Percentiles rank a stretch among this genome's conserved stretches.
Conservation (phyloP, 768 basidiomycete species). For the Russula emetica region DNA sequence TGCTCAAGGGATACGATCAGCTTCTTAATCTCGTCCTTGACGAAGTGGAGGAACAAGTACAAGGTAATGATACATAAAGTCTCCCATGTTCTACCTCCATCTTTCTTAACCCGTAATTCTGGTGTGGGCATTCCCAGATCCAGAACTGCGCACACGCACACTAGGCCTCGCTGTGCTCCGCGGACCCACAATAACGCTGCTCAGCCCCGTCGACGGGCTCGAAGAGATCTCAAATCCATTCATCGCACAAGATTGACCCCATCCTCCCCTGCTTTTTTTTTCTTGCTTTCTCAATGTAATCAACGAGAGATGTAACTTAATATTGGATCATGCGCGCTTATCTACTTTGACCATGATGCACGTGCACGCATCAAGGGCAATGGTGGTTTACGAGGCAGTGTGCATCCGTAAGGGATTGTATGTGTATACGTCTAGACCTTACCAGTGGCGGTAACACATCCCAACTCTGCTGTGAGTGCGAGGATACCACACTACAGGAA, state of each 20-base stretch:
- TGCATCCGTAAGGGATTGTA: background rate
- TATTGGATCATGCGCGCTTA: constrained; percentile 12
- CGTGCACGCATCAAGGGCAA: constrained; percentile 7
- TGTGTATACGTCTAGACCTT: background rate
- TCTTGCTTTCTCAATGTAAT: constrained; percentile 4
- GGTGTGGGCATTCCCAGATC: constrained; percentile 44
- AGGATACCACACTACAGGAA: background rate
- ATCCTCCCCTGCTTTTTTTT: background rate
- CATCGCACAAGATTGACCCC: constrained; percentile 54
- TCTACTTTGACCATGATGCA: constrained; percentile 10
- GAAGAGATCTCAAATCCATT: constrained; percentile 95
- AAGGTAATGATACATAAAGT: constrained; percentile 42
- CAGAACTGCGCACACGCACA: constrained; percentile 55
- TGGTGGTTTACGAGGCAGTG: background rate
- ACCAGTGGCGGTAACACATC: background rate
- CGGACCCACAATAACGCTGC: constrained; percentile 89
- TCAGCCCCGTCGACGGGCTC: constrained; percentile 92
- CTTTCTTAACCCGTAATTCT: background rate
- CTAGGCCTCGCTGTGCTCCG: constrained; percentile 88
- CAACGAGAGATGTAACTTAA: constrained; percentile 9
- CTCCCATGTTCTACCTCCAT: background rate
- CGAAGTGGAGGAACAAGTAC: constrained; percentile 82
- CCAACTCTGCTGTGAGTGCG: background rate
- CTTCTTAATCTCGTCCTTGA: constrained; percentile 95
- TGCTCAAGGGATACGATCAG: constrained; percentile 94